Evolutionary conservation across 2,329 filamentous ascomycete genomes (phyloP), one percentile per base, ranked within the genome.

Genomic region (Penicillium sp.): DNA sequence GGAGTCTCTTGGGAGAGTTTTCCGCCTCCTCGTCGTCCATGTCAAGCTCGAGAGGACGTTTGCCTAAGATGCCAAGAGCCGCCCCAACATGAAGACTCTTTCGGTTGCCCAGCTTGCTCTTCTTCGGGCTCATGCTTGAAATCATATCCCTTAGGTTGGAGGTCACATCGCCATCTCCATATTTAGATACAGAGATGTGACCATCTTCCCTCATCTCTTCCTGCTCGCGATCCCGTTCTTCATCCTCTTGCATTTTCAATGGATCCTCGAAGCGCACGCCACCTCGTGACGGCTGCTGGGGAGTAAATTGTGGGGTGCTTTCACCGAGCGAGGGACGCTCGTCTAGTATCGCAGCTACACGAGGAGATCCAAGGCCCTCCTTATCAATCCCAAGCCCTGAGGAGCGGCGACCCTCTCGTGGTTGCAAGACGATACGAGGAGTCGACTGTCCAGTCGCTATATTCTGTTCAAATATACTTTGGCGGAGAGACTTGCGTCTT

Each of bases 21-120:
- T 87, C 84, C 51, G 84, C 82, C 8, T 79, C 81, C 4, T 86
- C 84, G 1, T 87, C 86, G 3, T 84, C 81, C 13, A 83, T 79
- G 59, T 91, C 89, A 49, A 92, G 80, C 72, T 93, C 90, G 14
- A 77, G 77, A 0, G 90, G 90, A 48, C 90, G 82, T 72, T 93
- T 93, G 7, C 90, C 90, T 5, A 93, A 78, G 21, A 93, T 75
- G 0, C 90, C 90, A 60, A 79, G 86, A 14, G 89, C 90, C 65
- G 88, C 89, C 42, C 90, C 90, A 21, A 91, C 85, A 61, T 90
- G 87, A 49, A 93, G 79, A 68, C 90, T 93, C 76, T 93, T 93
- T 42, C 90, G 86, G 14, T 86, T 86, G 55, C 82, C 86, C 7
- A 90, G 64, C 6, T 76, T 80, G 53, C 84, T 87, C 71, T 91